These are phyloP conservation scores for Chalaropsis ovoidea DNA, from an alignment of 2,329 filamentous ascomycete species.

Conservation along the genomic window DNA sequence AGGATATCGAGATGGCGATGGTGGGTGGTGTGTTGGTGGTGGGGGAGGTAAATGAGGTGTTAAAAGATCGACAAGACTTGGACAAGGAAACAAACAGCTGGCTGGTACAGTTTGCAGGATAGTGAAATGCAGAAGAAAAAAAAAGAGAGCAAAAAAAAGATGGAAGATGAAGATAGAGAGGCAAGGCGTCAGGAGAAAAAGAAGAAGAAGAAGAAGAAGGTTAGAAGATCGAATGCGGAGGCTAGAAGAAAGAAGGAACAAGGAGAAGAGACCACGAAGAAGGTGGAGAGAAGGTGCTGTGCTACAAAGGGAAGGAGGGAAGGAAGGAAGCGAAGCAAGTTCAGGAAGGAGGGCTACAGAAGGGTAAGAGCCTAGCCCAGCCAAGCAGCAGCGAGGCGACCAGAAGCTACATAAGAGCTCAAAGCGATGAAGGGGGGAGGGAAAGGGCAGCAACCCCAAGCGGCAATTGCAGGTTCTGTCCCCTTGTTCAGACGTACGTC, in stretches of 20 bases:
- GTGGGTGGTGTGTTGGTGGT: conserved; percentile 18
- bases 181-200: background rate
- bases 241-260: conserved; percentile 11
- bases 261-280: conserved; percentile 13
- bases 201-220: background rate
- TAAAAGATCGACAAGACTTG: conserved; percentile 10
- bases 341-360: background rate
- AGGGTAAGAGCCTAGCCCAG: background rate
- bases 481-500: background rate
- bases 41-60: background rate
- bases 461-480: background rate
- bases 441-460: background rate
- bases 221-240: conserved; percentile 1
- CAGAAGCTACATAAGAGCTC: background rate
- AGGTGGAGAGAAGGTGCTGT: conserved; percentile 7
- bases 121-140: background rate
- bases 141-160: background rate
- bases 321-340: background rate
- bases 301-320: conserved; percentile 3
- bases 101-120: conserved; percentile 13
- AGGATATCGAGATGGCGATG: conserved; percentile 6
- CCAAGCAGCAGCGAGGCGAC: background rate
- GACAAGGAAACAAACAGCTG: conserved; percentile 13
- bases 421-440: background rate
- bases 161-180: background rate